A percentile compares a stretch with the other conserved stretches of the same genome.
Conservation (phyloP, 2,329 filamentous ascomycete species). For the Colletotrichum viniferum region DNA sequence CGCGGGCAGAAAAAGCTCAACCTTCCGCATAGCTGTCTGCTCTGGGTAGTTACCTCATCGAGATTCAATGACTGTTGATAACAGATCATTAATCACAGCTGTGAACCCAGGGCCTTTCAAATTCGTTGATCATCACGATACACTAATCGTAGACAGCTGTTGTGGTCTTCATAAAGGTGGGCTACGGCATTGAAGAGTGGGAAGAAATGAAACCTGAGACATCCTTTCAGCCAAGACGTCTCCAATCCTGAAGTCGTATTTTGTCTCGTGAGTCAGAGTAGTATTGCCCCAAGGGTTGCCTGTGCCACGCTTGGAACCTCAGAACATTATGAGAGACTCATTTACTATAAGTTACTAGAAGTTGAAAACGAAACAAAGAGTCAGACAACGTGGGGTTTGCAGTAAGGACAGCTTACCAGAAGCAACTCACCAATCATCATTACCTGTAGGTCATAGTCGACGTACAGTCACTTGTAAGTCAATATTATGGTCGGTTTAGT, state of each 20-base stretch:
- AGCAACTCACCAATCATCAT: no score
- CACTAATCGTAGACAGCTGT: no score
- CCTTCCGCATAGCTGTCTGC: not conserved
- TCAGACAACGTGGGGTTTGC: not conserved
- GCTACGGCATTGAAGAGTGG: not conserved
- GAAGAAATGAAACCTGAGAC: not conserved
- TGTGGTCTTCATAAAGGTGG: accelerated
- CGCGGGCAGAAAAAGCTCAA: not conserved
- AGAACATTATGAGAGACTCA: not conserved
- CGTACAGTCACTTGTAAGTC: no score
- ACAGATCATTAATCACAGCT: not conserved
- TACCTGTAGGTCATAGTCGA: no score
- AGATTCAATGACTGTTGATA: not conserved
- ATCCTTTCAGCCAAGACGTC: not conserved
- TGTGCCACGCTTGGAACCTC: not conserved
- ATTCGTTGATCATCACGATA: accelerated
- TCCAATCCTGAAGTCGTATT: not conserved
- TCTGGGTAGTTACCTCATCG: not conserved
- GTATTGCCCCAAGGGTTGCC: not conserved
- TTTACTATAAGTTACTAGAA: not conserved
- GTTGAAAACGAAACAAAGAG: not conserved
- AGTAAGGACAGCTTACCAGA: no score
- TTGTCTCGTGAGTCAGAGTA: not conserved
- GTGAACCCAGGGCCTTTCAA: accelerated
- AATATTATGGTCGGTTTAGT: no score